Conservation (phyloP, 441 rosid genomes). For the Erysimum cheiri region DNA sequence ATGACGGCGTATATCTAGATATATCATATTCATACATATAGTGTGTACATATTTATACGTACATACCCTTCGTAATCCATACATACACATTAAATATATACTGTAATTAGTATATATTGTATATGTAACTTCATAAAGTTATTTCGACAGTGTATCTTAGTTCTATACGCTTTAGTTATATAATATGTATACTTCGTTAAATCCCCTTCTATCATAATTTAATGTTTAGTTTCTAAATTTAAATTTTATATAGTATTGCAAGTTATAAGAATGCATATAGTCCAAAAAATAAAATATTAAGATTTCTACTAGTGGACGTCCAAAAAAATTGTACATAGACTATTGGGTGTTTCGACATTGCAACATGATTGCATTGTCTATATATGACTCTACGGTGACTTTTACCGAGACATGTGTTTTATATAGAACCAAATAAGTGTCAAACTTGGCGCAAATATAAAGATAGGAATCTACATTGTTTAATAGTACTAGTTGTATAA, state of each 20-base stretch:
- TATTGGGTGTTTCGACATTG: slow-evolving; percentile 25
- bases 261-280: background rate
- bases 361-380: slow-evolving; percentile 36
- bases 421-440: slow-evolving; percentile 33
- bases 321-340: slow-evolving; percentile 1
- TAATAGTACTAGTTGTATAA: slow-evolving; percentile 19
- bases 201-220: background rate
- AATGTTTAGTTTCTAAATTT: background rate
- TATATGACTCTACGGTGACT: slow-evolving; percentile 23
- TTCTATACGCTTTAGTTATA: too few relatives aligned
- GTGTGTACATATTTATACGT: slow-evolving; percentile 7
- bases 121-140: too few relatives aligned
- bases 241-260: background rate
- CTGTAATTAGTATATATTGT: too few relatives aligned
- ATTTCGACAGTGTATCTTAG: too few relatives aligned
- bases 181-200: too few relatives aligned
- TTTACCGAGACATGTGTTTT: slow-evolving; percentile 35
- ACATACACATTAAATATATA: background rate
- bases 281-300: background rate
- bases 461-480: slow-evolving; percentile 26
- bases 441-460: slow-evolving; percentile 23
- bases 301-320: slow-evolving; percentile 20
- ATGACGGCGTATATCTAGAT: slow-evolving; percentile 17
- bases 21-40: background rate
- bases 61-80: background rate